A percentile compares a stretch with the other conserved stretches of the same genome.
Conservation (phyloP, 2,329 filamentous ascomycete genomes). For the Verticillium tricorpus region DNA sequence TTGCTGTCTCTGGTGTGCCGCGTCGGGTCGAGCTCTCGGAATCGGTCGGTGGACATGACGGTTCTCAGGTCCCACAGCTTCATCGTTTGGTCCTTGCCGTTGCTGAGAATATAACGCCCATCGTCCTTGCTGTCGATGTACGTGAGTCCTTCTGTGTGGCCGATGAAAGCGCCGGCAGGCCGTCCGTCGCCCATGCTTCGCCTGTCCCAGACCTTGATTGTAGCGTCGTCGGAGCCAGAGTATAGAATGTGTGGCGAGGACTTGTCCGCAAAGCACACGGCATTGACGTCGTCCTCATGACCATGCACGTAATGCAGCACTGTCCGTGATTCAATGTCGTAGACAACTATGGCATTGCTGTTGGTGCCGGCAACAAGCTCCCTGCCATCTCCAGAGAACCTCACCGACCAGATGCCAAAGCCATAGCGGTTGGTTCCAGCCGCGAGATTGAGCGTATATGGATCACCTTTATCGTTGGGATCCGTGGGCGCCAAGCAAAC, state of each 20-base stretch:
- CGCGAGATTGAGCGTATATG: constrained; percentile 69
- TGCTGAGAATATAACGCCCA: constrained; percentile 80
- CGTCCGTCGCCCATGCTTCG: constrained; percentile 84
- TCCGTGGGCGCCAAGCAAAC: constrained; percentile 88
- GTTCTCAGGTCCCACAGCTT: constrained; percentile 95
- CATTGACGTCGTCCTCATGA: constrained; percentile 88
- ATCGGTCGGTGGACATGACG: constrained; percentile 71
- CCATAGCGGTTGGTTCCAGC: constrained; percentile 19
- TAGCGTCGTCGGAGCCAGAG: constrained; percentile 91
- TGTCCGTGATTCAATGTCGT: constrained; percentile 79
- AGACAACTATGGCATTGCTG: constrained; percentile 75
- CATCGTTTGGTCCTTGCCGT: constrained; percentile 94
- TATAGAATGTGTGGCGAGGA: constrained; percentile 90
- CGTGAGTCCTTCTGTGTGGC: constrained; percentile 62
- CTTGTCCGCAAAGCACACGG: constrained; percentile 90
- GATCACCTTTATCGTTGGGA: constrained; percentile 74
- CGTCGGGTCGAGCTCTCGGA: constrained; percentile 50
- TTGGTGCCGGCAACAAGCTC: constrained; percentile 89
- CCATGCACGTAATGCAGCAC: constrained; percentile 72
- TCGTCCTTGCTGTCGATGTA: constrained; percentile 69
- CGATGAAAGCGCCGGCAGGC: constrained; percentile 61
- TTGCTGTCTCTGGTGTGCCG: constrained; percentile 47
- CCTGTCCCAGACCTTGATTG: constrained; percentile 93
- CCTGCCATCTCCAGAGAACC: constrained; percentile 87
- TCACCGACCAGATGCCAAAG: constrained; percentile 79